Evolutionary conservation across 768 basidiomycete species (phyloP).

Genomic region (Tricholoma bakamatsutake): DNA sequence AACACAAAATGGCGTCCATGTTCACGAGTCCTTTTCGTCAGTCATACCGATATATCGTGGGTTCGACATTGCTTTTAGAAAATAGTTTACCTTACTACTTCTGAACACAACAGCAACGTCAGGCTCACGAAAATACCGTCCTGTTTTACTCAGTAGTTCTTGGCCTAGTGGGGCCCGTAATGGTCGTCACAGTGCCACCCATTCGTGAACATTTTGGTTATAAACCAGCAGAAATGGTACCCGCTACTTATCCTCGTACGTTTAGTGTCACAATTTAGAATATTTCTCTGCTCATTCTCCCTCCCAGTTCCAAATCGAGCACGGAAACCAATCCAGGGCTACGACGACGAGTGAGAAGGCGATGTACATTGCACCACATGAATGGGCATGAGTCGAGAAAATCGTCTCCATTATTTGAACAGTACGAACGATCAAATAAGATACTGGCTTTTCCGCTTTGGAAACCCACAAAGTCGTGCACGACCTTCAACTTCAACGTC

Average conservation of each 20-base stretch:
- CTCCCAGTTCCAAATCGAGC: constrained; percentile 63
- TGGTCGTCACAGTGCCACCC: constrained; percentile 73
- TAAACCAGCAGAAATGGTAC: constrained; percentile 59
- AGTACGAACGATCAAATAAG: neutral
- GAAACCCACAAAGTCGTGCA: neutral
- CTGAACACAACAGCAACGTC: constrained; percentile 59
- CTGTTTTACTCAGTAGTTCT: constrained; percentile 83
- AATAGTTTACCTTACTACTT: constrained; percentile 4
- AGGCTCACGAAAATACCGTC: constrained; percentile 87
- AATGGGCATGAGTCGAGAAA: neutral
- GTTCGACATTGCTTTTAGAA: constrained; percentile 1
- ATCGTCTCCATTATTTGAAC: neutral
- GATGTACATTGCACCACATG: neutral
- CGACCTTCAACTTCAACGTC: neutral
- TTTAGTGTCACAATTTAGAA: constrained; percentile 2
- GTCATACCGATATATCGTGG: constrained; percentile 47
- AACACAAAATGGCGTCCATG: constrained; percentile 34
- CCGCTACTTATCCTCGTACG: constrained; percentile 77
- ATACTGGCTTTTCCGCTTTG: neutral
- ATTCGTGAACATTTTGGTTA: constrained; percentile 73
- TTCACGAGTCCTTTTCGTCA: constrained; percentile 41
- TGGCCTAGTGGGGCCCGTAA: constrained; percentile 68
- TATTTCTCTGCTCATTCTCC: neutral
- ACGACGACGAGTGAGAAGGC: constrained; percentile 51
- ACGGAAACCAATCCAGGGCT: constrained; percentile 63